Conservation (phyloP, 179 eudicot species). For the Silene noctiflora region DNA sequence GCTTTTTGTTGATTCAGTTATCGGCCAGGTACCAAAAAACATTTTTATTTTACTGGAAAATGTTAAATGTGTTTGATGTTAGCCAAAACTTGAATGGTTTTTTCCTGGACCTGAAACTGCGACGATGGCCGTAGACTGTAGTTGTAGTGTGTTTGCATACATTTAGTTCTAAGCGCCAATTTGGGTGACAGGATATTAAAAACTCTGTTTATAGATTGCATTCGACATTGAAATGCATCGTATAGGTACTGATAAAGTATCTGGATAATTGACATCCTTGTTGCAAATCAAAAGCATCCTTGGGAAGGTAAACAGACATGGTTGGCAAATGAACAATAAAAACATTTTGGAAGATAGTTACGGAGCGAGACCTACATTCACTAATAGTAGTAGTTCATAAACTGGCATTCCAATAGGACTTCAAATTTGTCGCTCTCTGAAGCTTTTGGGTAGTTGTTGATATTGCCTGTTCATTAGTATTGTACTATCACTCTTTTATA, state of each 20-base stretch:
- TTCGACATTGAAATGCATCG: too few species aligned
- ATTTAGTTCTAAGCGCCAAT: not conserved
- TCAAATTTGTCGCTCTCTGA: constrained; percentile 8
- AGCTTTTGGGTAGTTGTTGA: not conserved
- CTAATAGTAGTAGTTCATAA: not conserved
- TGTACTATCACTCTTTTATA: not conserved
- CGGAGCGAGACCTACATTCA: not conserved
- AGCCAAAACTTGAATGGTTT: not conserved
- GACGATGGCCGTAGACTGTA: not conserved
- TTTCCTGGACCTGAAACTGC: not conserved
- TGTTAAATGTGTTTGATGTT: not conserved
- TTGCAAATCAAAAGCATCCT: too few species aligned
- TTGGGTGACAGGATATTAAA: too few species aligned
- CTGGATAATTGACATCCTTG: too few species aligned
- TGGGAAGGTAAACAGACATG: too few species aligned
- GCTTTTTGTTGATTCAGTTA: too few species aligned
- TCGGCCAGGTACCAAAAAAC: too few species aligned
- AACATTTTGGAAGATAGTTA: too few species aligned
- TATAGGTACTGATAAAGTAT: too few species aligned
- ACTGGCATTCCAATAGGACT: not conserved
- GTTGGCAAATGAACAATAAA: too few species aligned
- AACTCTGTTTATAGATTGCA: not conserved
- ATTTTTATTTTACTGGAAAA: too few species aligned
- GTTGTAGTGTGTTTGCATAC: not conserved
- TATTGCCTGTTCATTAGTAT: not conserved